These are phyloP conservation scores for Candida namnaoensis DNA, from an alignment of 805 yeast genomes.

Conservation along the genomic window DNA sequence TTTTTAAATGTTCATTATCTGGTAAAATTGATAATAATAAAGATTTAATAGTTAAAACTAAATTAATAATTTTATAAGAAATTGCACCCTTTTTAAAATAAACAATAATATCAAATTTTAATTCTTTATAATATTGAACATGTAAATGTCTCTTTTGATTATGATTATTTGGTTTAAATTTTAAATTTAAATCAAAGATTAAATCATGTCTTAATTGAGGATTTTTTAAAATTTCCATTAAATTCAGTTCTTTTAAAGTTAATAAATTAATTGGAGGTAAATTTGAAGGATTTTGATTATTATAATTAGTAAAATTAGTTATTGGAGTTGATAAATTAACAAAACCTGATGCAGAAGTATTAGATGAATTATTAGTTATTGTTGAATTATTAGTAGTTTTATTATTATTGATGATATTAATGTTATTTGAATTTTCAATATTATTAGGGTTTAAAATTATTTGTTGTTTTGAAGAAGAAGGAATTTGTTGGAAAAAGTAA, in stretches of 20 bases:
- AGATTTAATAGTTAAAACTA: constrained; percentile 72
- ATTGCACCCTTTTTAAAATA: constrained; percentile 20
- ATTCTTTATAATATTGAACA: constrained; percentile 78
- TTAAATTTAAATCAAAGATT: constrained; percentile 83
- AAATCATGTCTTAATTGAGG: constrained; percentile 93
- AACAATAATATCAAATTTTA: constrained; percentile 56
- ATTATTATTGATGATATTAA: constrained; percentile 8
- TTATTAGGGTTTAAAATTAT: no score
- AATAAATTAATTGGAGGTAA: constrained; percentile 80
- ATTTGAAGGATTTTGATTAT: constrained; percentile 27
- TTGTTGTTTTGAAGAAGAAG: constrained; percentile 7
- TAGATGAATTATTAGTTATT: no score
- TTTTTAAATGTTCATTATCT: constrained; percentile 57
- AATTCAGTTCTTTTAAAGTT: constrained; percentile 76
- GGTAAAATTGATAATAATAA: constrained; percentile 73
- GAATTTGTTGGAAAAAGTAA: constrained; percentile 3
- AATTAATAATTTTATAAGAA: constrained; percentile 40
- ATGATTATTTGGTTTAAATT: constrained; percentile 84
- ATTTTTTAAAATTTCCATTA: constrained; percentile 81
- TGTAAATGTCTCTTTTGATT: constrained; percentile 78
- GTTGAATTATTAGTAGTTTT: constrained; percentile 13
- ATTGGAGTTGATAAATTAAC: constrained; percentile 16
- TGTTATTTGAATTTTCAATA: no score
- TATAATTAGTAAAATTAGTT: constrained; percentile 5
- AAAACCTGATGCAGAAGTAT: no score